Conservation (phyloP, 129 eudicot species). For the Saussurea involucrata region DNA sequence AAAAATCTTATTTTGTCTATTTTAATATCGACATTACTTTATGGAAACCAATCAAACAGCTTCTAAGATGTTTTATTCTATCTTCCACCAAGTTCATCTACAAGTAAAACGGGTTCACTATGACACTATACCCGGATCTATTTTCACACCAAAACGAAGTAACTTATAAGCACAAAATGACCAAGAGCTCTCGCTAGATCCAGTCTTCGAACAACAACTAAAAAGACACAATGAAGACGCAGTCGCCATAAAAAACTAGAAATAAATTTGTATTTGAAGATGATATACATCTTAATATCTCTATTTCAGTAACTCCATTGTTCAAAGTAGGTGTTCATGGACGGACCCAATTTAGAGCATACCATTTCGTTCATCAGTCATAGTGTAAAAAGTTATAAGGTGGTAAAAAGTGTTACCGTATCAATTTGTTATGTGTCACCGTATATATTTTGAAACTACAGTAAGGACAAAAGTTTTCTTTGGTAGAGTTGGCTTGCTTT, state of each 20-base stretch:
- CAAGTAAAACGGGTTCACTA: neutral
- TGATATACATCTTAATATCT: neutral
- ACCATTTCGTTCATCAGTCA: too few species aligned
- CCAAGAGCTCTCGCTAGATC: neutral
- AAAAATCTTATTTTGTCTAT: too few species aligned
- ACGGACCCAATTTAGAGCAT: too few species aligned
- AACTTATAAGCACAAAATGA: neutral
- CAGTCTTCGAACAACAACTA: neutral
- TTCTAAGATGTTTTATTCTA: neutral
- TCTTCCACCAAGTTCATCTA: neutral
- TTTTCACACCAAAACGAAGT: neutral
- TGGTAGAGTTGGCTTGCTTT: too few species aligned
- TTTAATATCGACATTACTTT: too few species aligned
- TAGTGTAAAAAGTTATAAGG: too few species aligned
- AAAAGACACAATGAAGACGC: neutral
- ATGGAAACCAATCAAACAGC: neutral
- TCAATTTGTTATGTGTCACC: too few species aligned
- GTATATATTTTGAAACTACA: too few species aligned
- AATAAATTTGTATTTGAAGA: neutral
- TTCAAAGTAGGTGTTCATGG: neutral
- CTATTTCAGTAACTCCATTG: neutral
- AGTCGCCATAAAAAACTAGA: neutral
- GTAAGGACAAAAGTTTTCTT: too few species aligned
- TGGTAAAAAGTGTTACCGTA: too few species aligned
- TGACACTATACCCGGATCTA: neutral